Base-by-base conservation (phyloP, 1,284 basidiomycete species). In the Rhodotorula mucilaginosa region DNA sequence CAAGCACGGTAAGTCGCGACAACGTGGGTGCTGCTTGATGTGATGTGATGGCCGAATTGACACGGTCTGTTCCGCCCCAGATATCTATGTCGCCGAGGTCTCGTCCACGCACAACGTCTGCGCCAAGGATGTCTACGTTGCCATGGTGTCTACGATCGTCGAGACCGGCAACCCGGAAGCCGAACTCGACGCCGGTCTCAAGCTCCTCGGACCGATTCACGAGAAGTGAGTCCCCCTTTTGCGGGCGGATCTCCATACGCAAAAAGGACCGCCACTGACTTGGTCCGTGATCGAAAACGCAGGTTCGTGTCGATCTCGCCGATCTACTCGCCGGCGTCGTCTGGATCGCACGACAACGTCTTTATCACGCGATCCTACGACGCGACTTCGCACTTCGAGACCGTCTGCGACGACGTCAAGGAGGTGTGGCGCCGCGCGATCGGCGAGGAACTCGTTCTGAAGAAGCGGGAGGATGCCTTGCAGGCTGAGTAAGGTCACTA, bases 361-460 rank as follows among this genome's bases (percentile, higher is more conserved):
- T 99, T 92, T 84, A 89, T 99, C 84, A 98, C 97, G 69, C 91
- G 91, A 70, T 97, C 94, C 12, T 98, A 98, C 83, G 97, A 99
- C 81, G 94, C 97, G 18, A 98, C 97, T 15, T 95, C 92, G 62
- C 97, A 99, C 84, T 99, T 99, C 80, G 97, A 99, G 86, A 79
- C 78, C 5, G 76, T 79, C 16, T 78, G 77, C 56, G 92, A 96
- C 69, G 94, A 97, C 75, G 95, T 98, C 57, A 88, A 90, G 74
- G 90, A 96, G 81, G 91, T 97, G 49, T 98, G 92, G 92, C 88
- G 90, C 83, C 86, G 93, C 70, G 88, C 95, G 72, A 85, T 86
- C 12, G 92, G 90, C 60, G 84, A 84, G 65, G 87, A 89, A 63
- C 85, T 93, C 65, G 89, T 88, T 68, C 85, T 93, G 74, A 92